phyloP scores from a whole-genome alignment of 208 protist genomes.

The Leishmania tarentolae region DNA sequence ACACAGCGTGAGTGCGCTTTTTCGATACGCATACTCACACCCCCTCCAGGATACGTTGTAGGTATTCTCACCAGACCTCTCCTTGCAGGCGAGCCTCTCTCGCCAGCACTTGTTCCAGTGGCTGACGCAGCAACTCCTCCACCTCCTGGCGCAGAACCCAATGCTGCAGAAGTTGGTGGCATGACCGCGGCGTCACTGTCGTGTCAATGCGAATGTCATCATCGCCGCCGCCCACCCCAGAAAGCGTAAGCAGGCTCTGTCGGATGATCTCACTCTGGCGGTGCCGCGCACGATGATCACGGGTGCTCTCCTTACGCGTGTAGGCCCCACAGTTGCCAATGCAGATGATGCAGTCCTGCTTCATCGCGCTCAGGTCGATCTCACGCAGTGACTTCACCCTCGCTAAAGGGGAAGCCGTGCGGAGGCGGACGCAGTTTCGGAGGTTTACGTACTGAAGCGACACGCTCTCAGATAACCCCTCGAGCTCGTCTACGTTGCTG shows the following conservation, averaged over 20 bases:
- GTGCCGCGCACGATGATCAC: background rate
- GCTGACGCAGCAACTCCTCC: slow-evolving; percentile 12
- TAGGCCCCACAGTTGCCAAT: background rate
- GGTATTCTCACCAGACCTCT: background rate
- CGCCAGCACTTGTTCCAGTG: slow-evolving; percentile 7
- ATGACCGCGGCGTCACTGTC: slow-evolving; percentile 12
- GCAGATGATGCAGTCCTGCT: slow-evolving; percentile 18
- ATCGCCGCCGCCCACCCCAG: background rate
- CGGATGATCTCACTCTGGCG: slow-evolving; percentile 1
- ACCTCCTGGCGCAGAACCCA: slow-evolving; percentile 2
- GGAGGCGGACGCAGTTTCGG: slow-evolving; percentile 22
- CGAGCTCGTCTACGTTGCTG: slow-evolving; percentile 17
- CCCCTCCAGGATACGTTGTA: background rate
- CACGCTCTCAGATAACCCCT: slow-evolving; percentile 17
- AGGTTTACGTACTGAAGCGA: slow-evolving; percentile 29
- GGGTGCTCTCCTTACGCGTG: background rate
- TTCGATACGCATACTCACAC: background rate
- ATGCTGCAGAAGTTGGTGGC: slow-evolving; percentile 5
- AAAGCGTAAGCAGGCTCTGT: background rate
- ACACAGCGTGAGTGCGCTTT: background rate
- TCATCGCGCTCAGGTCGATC: slow-evolving; percentile 20
- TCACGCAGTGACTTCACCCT: slow-evolving; percentile 23
- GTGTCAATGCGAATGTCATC: slow-evolving; percentile 9
- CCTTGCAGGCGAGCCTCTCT: background rate
- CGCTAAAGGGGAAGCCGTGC: slow-evolving; percentile 24